Evolutionary conservation across 805 yeast genomes (phyloP), one percentile per base, ranked within the genome.

Genomic region (Barnettozyma pratensis): DNA sequence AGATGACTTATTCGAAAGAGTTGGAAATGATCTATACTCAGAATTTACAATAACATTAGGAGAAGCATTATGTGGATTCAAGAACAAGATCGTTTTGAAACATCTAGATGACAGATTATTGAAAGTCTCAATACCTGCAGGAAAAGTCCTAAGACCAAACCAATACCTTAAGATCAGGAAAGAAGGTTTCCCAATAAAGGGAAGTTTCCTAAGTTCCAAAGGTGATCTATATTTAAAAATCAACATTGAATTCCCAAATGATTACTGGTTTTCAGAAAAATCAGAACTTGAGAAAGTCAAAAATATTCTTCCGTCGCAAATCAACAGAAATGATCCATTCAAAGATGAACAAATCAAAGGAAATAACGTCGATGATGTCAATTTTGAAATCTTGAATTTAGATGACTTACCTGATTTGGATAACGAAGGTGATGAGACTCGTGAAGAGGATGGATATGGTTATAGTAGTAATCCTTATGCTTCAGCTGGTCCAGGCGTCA

Each of bases 51-150:
- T 92, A 37, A 73, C 95, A 2, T 70, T 92, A 45, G 79, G 79
- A 11, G 98, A 92, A 55, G 83, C 97, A 0, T 71, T 92, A n/a
- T 77, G 88, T 50, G 98, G 98, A 3, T 85, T 91, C 58, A 69
- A 76, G 35, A 71, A 82, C 29, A 75, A 78, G 45, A 75, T 77
- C 10, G 71, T 89, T 2, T 68, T 85, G 8, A 78, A 77, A 54
- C 94, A 88, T 54, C 73, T 91, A 47, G 98, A 94, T 65, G 91
- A 85, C 14, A 79, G 97, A 53, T 77, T 81, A 36, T 65, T 90
- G 11, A 76, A 76, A 45, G 62, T 91, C 11, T 70, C 79, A 0
- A 76, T 84, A 0, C 90, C 91, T 1, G 69, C 75, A 5, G 97
- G 97, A 1, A 85, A 84, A 64, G 96, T 92, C 6, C 60, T 90